Base-by-base conservation (phyloP, 2,329 filamentous ascomycete species). In the Alternaria arbusti region DNA sequence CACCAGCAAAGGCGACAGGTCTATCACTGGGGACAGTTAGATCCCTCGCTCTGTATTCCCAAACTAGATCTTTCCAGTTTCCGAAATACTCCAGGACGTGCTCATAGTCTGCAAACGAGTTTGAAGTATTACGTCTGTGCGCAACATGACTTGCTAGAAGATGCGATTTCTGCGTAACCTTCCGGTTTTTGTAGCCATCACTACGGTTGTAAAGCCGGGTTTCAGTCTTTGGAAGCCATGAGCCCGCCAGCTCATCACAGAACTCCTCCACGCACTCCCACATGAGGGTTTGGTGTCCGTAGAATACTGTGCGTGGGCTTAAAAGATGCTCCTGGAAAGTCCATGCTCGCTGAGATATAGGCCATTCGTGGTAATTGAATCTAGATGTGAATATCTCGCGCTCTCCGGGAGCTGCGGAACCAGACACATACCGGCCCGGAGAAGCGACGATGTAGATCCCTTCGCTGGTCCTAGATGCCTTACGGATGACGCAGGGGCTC, bases 21-120 rank as follows among this genome's bases (percentile, higher is more conserved):
- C n/a, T 44, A 20, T 44, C 43, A 0, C 43, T 44, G 3, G 43
- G 17, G 0, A 20, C 10, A 2, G 43, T 44, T 1, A 44, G 17
- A 8, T 44, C 10, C 4, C 43, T 44, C 5, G 17, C 17, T 6
- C 43, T 44, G 17, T 44, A 44, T 44, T 22, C 43, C 43, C 17
- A 13, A 44, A 44, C 5, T 0, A 44, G 43, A 17, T 44, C 43
- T 44, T 44, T 44, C 43, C 43, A 44, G 11, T 44, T 13, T 1
- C 0, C 0, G 17, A 44, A 44, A 22, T 44, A 44, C 0, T 44
- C 3, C 0, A 17, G 20, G 2, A 20, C 4, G 1, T 22, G 43
- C 11, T 44, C 11, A 1, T 44, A 22, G 11, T 44, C 43, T 44
- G 43, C 17, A 22, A 22, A 3, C n/a, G 40, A 12, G 6, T 20